Evolutionary conservation across 805 yeast genomes (phyloP), one percentile per base, ranked within the genome.

Genomic region (Metschnikowia rubicola): DNA sequence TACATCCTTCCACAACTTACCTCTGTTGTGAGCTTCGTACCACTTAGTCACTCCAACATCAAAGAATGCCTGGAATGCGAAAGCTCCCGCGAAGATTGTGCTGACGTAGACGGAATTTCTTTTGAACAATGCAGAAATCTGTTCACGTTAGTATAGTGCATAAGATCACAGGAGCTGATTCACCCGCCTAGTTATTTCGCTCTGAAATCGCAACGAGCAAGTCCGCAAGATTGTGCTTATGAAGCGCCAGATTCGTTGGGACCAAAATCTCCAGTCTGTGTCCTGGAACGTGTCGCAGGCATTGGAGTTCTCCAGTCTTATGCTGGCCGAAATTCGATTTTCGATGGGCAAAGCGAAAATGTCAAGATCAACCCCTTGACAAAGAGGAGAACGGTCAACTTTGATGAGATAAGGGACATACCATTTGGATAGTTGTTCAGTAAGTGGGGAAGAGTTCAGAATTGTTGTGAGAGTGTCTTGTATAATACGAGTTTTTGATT

Each of bases 101-200:
- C 88, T 88, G 53, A 91, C 96, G 71, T 79, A 88, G 53, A 86
- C 76, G 40, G 97, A 80, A 82, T 92, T 91, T 80, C 97, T 88
- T 80, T 88, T 88, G 80, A 55, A 49, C 39, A 62, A 56, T 33
- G 59, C 56, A 43, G 62, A 51, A 39, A 63, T 57, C 64, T 61
- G 35, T 17, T 26, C 6, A 31, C 8, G 64, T 61, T 61, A 61
- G 65, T 61, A 21, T 21, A 7, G 26, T 21, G 26, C 7, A 21
- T 21, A 21, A 21, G 5, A 7, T 21, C 2, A 21, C 26, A 21
- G 26, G 7, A 21, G 26, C 26, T 21, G 26, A 21, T 5, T 21
- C 26, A 8, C 26, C 2, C 8, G 26, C 26, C 7, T 21, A 7
- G 26, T 21, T 21, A 7, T 5, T 21, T 21, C 26, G 26, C 26